Evolutionary conservation across 1,139 yeast genomes (phyloP).

Genomic region (Pneumocystis wakefieldiae): DNA sequence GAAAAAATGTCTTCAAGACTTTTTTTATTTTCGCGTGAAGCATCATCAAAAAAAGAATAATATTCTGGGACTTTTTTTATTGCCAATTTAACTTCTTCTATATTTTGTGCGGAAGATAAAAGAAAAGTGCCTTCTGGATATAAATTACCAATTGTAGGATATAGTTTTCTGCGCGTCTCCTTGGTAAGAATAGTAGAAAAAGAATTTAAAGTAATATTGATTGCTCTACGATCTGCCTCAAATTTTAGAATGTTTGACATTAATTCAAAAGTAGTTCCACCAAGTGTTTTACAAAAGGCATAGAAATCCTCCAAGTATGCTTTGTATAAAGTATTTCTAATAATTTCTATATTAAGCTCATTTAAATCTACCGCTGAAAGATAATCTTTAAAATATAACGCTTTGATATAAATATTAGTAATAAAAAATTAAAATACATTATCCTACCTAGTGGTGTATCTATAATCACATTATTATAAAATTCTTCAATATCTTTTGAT

Average conservation of each 20-base stretch:
- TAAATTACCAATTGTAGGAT: conserved; percentile 70
- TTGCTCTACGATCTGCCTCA: conserved; percentile 90
- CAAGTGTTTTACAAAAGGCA: conserved; percentile 47
- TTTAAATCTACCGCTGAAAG: conserved; percentile 87
- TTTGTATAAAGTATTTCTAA: conserved; percentile 79
- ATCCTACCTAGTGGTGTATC: conserved; percentile 61
- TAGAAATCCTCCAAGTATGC: conserved; percentile 85
- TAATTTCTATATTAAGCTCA: conserved; percentile 87
- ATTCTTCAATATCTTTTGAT: conserved; percentile 83
- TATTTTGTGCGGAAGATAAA: conserved; percentile 65
- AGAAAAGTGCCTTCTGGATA: conserved; percentile 61
- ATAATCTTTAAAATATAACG: conserved; percentile 87
- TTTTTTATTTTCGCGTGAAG: conserved; percentile 25
- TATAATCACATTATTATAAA: conserved; percentile 84
- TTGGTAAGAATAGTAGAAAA: conserved; percentile 61
- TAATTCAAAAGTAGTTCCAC: conserved; percentile 65
- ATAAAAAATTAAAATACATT: neutral
- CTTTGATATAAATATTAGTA: conserved; percentile 23
- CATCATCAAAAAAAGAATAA: conserved; percentile 41
- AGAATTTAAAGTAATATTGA: conserved; percentile 82
- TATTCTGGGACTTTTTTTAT: conserved; percentile 66
- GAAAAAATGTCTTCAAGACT: conserved; percentile 88
- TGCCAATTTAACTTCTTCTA: conserved; percentile 62
- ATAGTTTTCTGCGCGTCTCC: conserved; percentile 52
- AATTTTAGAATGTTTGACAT: conserved; percentile 66